Base-by-base conservation (phyloP, 495 filamentous ascomycete genomes). In the Penicillium bovifimosum region DNA sequence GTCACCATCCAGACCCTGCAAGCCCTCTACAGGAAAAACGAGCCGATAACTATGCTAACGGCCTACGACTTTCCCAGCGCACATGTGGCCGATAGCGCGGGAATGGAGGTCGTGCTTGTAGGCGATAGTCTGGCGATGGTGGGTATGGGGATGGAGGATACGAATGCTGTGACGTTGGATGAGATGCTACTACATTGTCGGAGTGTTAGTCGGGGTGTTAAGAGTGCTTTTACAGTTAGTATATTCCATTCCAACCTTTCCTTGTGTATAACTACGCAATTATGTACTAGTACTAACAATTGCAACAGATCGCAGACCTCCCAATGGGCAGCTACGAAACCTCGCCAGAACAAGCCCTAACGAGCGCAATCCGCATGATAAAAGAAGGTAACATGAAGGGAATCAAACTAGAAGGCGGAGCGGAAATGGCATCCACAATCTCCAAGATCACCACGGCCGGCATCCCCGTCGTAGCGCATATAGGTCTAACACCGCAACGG, bases 41-140 rank as follows among this genome's bases (percentile, higher is more conserved):
- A 95, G 58, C 92, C 93, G 47, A 99, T 99, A 64, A 84, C 88
- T 43, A 86, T 97, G 83, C 83, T 97, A 55, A 99, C 95, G 1
- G 95, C 95, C 14, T 89, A 96, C 67, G 95, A 99, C 66, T 99
- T 96, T 61, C 95, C 95, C 5, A 90, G 84, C 58, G 91, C 86
- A 1, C 84, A 93, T 63, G 88, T 90, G 20, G 95, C 93, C 48
- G 95, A 97, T 64, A 77, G 80, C 20, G 90, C 90, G 1, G 92
- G 93, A 9, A 92, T 99, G 81, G 95, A 99, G 58, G 84, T 96
- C 57, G 73, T 97, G 47, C 79, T 99, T 5, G 92, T 97, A 6
- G 95, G 95, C 33, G 95, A 99, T 73, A 96, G 91, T 61, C 71
- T 99, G 57, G 95, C 93, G 26, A 99, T 99, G 95, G 95, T 99